These are phyloP conservation scores for Echites panduratus DNA, from an alignment of 257 asterid genomes.

Conservation along the genomic window DNA sequence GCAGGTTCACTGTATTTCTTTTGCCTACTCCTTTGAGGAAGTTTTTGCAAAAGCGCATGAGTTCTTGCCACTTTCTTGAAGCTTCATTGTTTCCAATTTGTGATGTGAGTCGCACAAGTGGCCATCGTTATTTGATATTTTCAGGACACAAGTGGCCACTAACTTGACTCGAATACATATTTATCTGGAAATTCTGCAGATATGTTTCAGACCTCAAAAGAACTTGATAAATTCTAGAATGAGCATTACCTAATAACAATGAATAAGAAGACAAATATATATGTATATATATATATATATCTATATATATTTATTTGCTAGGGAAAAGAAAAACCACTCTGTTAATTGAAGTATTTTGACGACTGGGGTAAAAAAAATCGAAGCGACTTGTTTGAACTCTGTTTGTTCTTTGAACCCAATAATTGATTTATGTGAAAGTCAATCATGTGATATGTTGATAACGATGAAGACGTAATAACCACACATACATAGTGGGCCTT, in stretches of 20 bases:
- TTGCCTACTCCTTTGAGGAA: background rate
- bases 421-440: constrained; percentile 3
- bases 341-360: background rate
- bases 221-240: background rate
- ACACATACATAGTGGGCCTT: background rate
- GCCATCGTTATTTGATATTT: background rate
- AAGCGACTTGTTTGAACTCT: background rate
- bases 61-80: background rate
- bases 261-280: constrained; percentile 8
- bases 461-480: constrained; percentile 7
- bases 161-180: background rate
- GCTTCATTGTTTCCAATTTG: background rate
- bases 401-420: background rate
- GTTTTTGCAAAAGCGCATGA: background rate
- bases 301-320: no score
- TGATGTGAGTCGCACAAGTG: background rate
- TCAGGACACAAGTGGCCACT: background rate
- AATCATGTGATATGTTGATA: constrained; percentile 8
- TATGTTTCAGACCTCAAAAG: background rate
- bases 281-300: constrained; percentile 13
- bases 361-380: background rate
- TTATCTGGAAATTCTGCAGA: background rate
- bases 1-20: background rate
- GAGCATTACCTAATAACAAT: background rate
- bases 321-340: background rate